Evolutionary conservation across 257 asterid species (phyloP), one percentile per base, ranked within the genome.

Genomic region (Solanum dulcamara): DNA sequence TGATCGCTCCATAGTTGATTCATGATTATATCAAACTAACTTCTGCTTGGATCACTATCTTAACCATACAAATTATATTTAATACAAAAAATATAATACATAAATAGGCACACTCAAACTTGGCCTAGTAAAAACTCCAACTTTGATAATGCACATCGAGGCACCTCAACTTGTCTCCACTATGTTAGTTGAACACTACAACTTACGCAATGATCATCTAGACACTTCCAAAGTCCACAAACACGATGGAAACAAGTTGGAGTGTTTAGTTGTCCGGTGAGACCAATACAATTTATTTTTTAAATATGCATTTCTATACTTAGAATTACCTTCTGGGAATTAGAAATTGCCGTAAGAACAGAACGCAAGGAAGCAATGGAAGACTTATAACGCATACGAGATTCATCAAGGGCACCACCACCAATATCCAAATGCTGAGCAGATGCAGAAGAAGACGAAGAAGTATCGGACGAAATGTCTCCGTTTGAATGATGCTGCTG

Each of bases 371-470:
- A 86, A 8, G 95, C 93, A 64, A 94, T 94, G 17, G 98, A 88
- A 42, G 95, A 88, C 88, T 94, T 96, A 83, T 93, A 96, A 81
- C 92, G 93, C 60, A 93, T 81, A 26, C 99, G 91, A 53, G 99
- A 94, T 80, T 94, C 97, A 33, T 95, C 98, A 42, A 95, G 99
- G 20, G 98, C 97, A 12, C 99, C 97, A 35, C 97, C 98, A 7
- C 96, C 99, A 20, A 91, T 87, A 26, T 94, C 97, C 20, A 86
- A 89, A 90, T 90, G 90, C 89, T 51, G 93, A 40, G 92, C 90
- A 35, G 93, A 89, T n/a, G 93, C 89, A 40, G 92, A 88, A 60
- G 95, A 88, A 80, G 93, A 91, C 7, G 95, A 91, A 2, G 97
- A 90, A 80, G 90, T 46, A 46, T 77, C 97, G 44, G 96, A 91